Evolutionary conservation across 768 basidiomycete species (phyloP).

Genomic region (Imleria badia): DNA sequence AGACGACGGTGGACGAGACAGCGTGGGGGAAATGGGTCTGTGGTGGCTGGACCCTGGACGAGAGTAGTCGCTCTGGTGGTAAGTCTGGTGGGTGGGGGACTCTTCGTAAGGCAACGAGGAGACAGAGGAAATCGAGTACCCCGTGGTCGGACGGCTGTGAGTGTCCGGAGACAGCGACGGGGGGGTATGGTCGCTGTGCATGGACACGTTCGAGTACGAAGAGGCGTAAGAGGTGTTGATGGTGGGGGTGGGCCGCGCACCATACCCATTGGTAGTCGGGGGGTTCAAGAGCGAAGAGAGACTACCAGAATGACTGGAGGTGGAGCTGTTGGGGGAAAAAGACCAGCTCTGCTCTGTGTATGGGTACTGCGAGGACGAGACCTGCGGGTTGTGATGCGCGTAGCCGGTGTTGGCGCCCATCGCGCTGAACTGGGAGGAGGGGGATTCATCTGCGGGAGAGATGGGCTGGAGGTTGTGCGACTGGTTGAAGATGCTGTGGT

Average conservation of each 20-base stretch:
- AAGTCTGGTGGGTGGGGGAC: constrained; percentile 33
- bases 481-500: constrained; percentile 56
- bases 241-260: constrained; percentile 60
- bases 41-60: constrained; percentile 76
- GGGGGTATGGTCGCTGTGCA: constrained; percentile 67
- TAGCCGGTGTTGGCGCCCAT: constrained; percentile 36
- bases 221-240: constrained; percentile 69
- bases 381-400: constrained; percentile 32
- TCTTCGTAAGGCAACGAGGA: constrained; percentile 75
- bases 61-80: constrained; percentile 58
- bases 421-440: constrained; percentile 46
- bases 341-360: constrained; percentile 65
- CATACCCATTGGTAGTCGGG: constrained; percentile 40
- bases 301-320: constrained; percentile 68
- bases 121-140: constrained; percentile 83
- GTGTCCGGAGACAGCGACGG: constrained; percentile 73
- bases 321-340: constrained; percentile 46
- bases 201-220: constrained; percentile 68
- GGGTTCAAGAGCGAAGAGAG: constrained; percentile 81
- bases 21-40: constrained; percentile 59
- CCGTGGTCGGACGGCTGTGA: constrained; percentile 74
- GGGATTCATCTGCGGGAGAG: constrained; percentile 69
- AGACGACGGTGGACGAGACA: constrained; percentile 67
- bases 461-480: constrained; percentile 62
- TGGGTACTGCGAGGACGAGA: constrained; percentile 57